These are phyloP conservation scores for Neurospora sp. DNA, from an alignment of 495 filamentous ascomycete genomes.

Conservation along the genomic window DNA sequence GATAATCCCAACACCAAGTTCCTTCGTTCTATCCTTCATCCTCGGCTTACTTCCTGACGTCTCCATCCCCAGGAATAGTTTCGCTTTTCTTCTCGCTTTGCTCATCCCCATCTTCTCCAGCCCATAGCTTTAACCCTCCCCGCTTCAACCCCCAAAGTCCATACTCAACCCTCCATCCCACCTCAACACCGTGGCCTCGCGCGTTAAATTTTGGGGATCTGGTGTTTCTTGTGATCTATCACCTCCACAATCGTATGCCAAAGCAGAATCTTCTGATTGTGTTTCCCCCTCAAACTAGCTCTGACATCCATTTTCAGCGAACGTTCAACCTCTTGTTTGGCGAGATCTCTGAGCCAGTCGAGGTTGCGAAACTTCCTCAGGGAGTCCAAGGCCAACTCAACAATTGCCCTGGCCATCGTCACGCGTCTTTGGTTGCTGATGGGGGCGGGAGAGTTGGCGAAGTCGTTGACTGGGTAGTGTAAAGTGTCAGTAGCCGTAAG, in stretches of 20 bases:
- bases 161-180: background rate
- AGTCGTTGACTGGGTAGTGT: background rate
- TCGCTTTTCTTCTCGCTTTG: background rate
- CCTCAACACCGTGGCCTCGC: background rate
- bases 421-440: background rate
- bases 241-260: background rate
- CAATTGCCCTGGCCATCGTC: background rate
- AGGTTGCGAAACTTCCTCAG: background rate
- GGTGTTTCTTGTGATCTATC: background rate
- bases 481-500: background rate
- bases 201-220: background rate
- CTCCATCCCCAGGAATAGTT: background rate
- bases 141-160: background rate
- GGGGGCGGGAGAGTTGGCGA: background rate
- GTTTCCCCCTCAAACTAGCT: background rate
- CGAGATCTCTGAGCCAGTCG: background rate
- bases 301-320: background rate
- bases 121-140: background rate
- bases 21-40: background rate
- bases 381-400: background rate
- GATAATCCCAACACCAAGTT: background rate
- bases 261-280: background rate
- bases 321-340: background rate
- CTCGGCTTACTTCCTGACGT: background rate
- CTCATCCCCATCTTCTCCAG: background rate